Conservation (phyloP, 345 rosid genomes). For the Viola odorata region DNA sequence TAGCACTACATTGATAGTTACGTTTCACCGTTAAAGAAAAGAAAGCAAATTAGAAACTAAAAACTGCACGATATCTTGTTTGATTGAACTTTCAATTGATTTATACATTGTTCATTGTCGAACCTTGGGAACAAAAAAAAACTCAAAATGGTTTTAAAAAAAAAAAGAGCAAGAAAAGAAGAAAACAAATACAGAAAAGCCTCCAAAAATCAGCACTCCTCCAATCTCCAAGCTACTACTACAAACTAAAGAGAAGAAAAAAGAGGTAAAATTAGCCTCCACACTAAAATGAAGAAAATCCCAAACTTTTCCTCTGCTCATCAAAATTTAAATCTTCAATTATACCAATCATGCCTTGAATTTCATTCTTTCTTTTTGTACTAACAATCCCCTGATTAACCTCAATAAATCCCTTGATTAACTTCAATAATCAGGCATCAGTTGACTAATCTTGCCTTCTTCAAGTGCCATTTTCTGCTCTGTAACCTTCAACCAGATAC, state of each 20-base stretch:
- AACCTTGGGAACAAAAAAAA: background rate
- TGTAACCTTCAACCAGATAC: conserved; percentile 74
- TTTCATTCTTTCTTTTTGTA: background rate
- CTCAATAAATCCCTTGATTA: background rate
- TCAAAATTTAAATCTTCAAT: conserved; percentile 2
- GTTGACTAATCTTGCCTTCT: conserved; percentile 65
- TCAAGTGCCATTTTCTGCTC: conserved; percentile 62
- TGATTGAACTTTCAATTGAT: too few relatives aligned
- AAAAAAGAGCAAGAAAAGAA: background rate
- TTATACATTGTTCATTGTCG: conserved; percentile 11
- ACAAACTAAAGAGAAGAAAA: background rate
- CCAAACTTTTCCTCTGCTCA: background rate
- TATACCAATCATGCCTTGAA: conserved; percentile 13
- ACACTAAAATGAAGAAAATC: background rate
- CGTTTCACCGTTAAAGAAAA: too few relatives aligned
- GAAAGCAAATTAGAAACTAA: too few relatives aligned
- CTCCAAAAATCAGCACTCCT: conserved; percentile 12
- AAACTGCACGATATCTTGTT: conserved; percentile 14
- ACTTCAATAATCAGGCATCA: conserved; percentile 65
- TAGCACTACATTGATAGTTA: too few relatives aligned
- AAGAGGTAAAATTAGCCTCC: background rate
- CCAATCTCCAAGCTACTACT: too few relatives aligned
- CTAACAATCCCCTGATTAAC: background rate
- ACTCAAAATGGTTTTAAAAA: background rate
- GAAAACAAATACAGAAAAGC: background rate